Evolutionary conservation across 805 yeast genomes (phyloP), one percentile per base, ranked within the genome.

Genomic region (Scheffersomyces spartinae): DNA sequence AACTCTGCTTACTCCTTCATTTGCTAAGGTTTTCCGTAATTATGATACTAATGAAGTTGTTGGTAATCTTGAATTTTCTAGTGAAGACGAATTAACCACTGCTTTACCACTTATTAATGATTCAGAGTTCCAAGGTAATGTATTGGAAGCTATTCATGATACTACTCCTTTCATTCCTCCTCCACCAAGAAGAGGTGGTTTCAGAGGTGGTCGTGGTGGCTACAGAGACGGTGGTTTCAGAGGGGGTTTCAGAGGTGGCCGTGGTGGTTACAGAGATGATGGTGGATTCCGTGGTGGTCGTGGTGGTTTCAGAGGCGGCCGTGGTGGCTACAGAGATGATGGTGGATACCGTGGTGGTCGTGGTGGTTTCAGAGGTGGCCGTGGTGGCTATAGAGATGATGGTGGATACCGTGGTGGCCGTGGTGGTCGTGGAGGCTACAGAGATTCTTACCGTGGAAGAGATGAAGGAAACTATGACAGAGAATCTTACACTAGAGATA

Each of bases 131-230:
- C 75, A 75, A 47, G 91, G 91, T 41, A 50, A 73, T 27, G 60
- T 71, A 32, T 61, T 83, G 30, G 56, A 73, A 26, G 82, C 80
- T 32, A 94, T 83, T 55, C 83, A 78, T 53, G 95, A 84, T 43
- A 67, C 72, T 25, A 55, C 72, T 29, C 75, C 75, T 26, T 69
- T 66, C 39, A 60, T 68, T 28, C 71, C 58, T 35, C 74, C 57
- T 40, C 67, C 64, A 41, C 61, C 53, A 45, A 57, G 60, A 49
- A 47, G 61, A 39, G 60, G 60, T 29, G 55, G 57, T 12, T 43
- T 44, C 43, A 38, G 52, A 30, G 55, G 61, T 29, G 48, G 45
- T 28, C 42, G 62, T 39, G 68, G 69, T 26, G 54, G 59, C 24
- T 35, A 26, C n/a, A 43, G 61, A 47, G 44, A 52, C 34, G 61